Evolutionary conservation across 2,329 filamentous ascomycete species (phyloP), one percentile per base, ranked within the genome.

Genomic region (Stagonosporopsis chrysanthemi): DNA sequence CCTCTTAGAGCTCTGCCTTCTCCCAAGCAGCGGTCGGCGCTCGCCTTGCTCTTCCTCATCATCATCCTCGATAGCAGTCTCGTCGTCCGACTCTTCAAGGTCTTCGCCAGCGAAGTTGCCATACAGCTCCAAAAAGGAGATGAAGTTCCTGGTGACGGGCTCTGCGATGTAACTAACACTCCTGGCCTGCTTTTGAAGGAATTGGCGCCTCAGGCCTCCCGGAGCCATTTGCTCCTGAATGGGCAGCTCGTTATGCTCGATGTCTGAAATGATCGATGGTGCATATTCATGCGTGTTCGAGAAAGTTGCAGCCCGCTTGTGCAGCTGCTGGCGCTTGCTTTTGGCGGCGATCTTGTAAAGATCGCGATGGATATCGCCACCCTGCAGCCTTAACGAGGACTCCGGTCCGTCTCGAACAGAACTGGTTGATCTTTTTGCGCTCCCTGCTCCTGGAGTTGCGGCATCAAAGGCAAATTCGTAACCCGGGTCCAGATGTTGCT

Each of bases 21-120:
- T 80, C 6, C 79, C 78, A n/a, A 89, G 79, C 15, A 91, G 79
- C 2, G 89, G 88, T 36, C 86, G 80, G 29, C 77, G 80, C 73
- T 90, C 89, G 15, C 72, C 73, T 31, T 82, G 80, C n/a, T 81
- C 81, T 22, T 80, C 81, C 5, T 82, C 80, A 11, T 81, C 80
- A 2, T 83, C 81, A 3, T 83, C 81, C 9, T 81, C 80, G 17
- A 83, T 81, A 22, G 80, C 76, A 24, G 83, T 78, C 22, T 83
- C 84, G 58, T 90, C 88, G 28, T 84, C 83, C 0, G 81, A 80
- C 52, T 85, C 83, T 33, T 78, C 80, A 19, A 85, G 75, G 58
- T 92, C 88, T 72, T 92, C 90, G 47, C 90, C 90, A 3, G 90
- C 90, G 73, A 92, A 92, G 64, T 85, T 86, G 1, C 90, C 90